Conservation (phyloP, 164 flowering plant species). For the Kingdonia uniflora region DNA sequence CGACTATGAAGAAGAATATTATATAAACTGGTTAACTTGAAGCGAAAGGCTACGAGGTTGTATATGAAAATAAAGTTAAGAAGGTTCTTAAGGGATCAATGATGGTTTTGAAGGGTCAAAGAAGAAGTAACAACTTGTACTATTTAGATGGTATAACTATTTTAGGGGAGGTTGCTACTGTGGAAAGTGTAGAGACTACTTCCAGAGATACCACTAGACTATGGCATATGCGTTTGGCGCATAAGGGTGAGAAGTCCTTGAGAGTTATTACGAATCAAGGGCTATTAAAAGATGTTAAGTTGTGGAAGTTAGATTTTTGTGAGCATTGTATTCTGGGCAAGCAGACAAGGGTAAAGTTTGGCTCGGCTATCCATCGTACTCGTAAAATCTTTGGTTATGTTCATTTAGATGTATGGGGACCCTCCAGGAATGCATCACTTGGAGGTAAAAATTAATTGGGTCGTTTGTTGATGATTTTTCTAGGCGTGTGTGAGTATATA, state of each 20-base stretch:
- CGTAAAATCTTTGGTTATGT: not conserved
- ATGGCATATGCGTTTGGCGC: not conserved
- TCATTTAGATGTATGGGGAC: not conserved
- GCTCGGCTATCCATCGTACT: not conserved
- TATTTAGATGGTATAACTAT: not conserved
- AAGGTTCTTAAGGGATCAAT: not conserved
- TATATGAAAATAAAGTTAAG: not conserved
- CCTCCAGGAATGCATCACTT: not conserved
- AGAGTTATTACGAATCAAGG: not conserved
- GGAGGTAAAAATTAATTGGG: not conserved
- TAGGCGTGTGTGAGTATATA: not conserved
- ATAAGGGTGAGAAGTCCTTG: not conserved
- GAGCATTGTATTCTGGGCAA: not conserved
- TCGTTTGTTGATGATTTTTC: not conserved
- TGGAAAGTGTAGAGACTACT: not conserved
- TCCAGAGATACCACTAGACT: not conserved
- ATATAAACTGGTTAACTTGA: not conserved
- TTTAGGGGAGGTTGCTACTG: not conserved
- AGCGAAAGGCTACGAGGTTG: not conserved
- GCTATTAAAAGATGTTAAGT: not conserved
- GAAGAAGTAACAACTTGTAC: not conserved
- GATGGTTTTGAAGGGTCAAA: not conserved
- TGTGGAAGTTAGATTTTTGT: slow-evolving; percentile 1
- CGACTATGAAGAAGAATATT: not conserved
- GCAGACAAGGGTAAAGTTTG: not conserved